Percentiles rank a stretch among this genome's conserved stretches.
Evolutionary conservation across 495 filamentous ascomycete genomes (phyloP).

Genomic region (Penicillium cosmopolitanum): DNA sequence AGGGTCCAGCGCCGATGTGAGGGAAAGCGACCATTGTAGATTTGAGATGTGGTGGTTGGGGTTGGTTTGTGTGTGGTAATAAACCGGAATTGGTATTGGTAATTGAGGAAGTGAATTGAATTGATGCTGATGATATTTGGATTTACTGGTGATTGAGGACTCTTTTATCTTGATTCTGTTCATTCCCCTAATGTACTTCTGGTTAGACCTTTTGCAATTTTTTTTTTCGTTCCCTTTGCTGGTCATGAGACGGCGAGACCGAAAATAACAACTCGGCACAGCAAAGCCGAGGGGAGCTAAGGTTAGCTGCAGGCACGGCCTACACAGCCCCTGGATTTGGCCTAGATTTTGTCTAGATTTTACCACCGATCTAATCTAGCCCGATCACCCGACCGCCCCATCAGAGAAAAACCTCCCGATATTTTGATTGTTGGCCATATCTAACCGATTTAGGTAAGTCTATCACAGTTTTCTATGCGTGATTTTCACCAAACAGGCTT

Average conservation of each 20-base stretch:
- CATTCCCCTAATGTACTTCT: conserved; percentile 21
- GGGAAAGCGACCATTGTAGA: conserved; percentile 13
- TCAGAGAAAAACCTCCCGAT: conserved; percentile 2
- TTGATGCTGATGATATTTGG: conserved; percentile 12
- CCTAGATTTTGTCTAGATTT: not conserved
- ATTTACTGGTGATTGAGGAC: conserved; percentile 4
- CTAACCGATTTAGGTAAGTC: not conserved
- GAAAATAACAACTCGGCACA: not conserved
- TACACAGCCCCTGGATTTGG: not conserved
- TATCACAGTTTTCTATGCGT: conserved; percentile 1
- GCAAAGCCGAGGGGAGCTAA: conserved; percentile 3
- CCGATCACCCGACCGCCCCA: conserved; percentile 10
- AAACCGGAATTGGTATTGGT: conserved; percentile 3
- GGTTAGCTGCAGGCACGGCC: not conserved
- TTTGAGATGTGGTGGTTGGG: not conserved
- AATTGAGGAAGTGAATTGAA: conserved; percentile 8
- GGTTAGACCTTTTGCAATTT: conserved; percentile 14
- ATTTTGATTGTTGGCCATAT: not conserved
- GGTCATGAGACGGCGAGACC: conserved; percentile 1
- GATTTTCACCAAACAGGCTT: not conserved
- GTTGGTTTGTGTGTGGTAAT: conserved; percentile 2
- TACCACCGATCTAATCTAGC: not conserved
- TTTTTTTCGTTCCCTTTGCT: conserved; percentile 1
- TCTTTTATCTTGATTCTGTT: conserved; percentile 10
- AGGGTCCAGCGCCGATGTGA: conserved; percentile 10